Evolutionary conservation across 2,329 filamentous ascomycete genomes (phyloP).

Genomic region (Hysterium pulicare): DNA sequence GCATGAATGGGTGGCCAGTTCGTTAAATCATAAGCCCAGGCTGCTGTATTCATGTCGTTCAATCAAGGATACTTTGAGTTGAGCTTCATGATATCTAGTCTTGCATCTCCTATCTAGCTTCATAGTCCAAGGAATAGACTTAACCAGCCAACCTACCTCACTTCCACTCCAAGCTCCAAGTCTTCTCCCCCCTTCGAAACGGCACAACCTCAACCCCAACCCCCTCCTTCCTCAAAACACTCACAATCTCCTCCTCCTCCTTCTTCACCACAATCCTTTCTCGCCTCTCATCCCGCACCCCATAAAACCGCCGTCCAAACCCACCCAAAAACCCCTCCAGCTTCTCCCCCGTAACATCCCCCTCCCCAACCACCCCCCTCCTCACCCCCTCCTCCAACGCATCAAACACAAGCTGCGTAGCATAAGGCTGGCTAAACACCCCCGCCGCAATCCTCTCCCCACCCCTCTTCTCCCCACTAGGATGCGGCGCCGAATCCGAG

Average conservation of each 20-base stretch:
- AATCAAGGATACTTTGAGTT: too few relatives aligned
- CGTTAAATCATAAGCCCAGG: too few relatives aligned
- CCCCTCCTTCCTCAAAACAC: conserved; percentile 53
- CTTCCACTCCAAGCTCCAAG: conserved; percentile 50
- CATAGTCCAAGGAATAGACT: too few relatives aligned
- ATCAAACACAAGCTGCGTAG: conserved; percentile 62
- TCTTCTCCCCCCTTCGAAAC: conserved; percentile 61
- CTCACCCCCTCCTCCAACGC: conserved; percentile 61
- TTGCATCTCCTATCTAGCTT: too few relatives aligned
- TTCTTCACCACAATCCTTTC: conserved; percentile 57
- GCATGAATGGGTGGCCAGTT: too few relatives aligned
- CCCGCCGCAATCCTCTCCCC: conserved; percentile 59
- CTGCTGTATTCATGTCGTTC: too few relatives aligned
- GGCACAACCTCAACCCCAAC: conserved; percentile 60
- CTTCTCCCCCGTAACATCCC: conserved; percentile 53
- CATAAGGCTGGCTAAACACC: conserved; percentile 75
- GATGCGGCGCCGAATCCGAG: conserved; percentile 69
- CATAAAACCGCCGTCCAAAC: conserved; percentile 59
- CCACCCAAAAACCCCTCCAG: conserved; percentile 57
- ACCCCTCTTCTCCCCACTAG: conserved; percentile 57
- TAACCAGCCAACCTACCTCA: too few relatives aligned
- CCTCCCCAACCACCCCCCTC: conserved; percentile 51
- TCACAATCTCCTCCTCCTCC: conserved; percentile 53
- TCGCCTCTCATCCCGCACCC: conserved; percentile 41
- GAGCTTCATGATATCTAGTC: too few relatives aligned